These are phyloP conservation scores for Dalbergia oliveri DNA, from an alignment of 306 rosid species.

Conservation along the genomic window DNA sequence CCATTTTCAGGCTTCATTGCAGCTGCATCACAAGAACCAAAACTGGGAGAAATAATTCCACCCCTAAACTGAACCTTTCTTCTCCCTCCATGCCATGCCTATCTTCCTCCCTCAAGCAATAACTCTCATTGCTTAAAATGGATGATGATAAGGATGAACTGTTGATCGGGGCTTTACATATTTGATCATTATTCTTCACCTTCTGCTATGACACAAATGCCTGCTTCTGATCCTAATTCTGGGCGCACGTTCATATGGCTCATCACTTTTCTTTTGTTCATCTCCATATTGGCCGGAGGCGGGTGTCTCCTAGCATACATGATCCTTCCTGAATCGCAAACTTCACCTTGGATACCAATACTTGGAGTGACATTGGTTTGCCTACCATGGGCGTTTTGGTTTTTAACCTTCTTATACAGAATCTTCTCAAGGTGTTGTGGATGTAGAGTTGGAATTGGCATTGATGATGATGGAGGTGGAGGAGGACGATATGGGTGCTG, in stretches of 20 bases:
- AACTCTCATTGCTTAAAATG: slow-evolving; percentile 43
- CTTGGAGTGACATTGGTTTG: slow-evolving; percentile 70
- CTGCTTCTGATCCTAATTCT: slow-evolving; percentile 53
- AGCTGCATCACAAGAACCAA: slow-evolving; percentile 4
- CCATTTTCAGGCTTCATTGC: slow-evolving; percentile 45
- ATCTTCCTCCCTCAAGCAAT: slow-evolving; percentile 12
- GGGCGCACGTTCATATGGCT: slow-evolving; percentile 75
- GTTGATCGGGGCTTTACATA: slow-evolving; percentile 20
- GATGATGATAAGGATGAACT: slow-evolving; percentile 51
- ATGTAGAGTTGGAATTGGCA: slow-evolving; percentile 51
- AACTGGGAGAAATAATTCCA: slow-evolving; percentile 1
- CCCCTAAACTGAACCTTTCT: slow-evolving; percentile 38
- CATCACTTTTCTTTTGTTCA: slow-evolving; percentile 53
- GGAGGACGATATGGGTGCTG: slow-evolving; percentile 17
- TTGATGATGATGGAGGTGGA: not conserved
- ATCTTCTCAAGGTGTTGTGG: slow-evolving; percentile 62
- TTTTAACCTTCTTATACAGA: slow-evolving; percentile 70
- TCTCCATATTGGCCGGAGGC: slow-evolving; percentile 65
- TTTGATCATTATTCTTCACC: slow-evolving; percentile 40
- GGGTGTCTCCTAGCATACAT: slow-evolving; percentile 65
- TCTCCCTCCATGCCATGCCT: slow-evolving; percentile 26
- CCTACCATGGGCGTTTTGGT: slow-evolving; percentile 92
- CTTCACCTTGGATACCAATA: slow-evolving; percentile 60
- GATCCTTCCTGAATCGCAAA: slow-evolving; percentile 56
- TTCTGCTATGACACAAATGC: slow-evolving; percentile 55